Evolutionary conservation across 1,284 basidiomycete genomes (phyloP).

Genomic region (Ceratobasidium sp.): DNA sequence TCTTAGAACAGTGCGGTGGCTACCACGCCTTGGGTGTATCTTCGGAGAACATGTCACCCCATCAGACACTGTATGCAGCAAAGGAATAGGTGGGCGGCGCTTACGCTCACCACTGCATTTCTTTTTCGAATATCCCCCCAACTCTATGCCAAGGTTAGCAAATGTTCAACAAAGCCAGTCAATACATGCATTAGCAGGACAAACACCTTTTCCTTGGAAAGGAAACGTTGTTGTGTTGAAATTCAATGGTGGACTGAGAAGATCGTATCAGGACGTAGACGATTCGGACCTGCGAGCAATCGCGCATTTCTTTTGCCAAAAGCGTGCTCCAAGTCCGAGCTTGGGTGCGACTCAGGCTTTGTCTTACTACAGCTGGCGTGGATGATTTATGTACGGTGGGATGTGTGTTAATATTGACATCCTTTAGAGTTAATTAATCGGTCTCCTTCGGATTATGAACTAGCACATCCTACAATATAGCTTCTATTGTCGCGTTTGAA

Average conservation of each 20-base stretch:
- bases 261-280: not conserved
- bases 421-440: not conserved
- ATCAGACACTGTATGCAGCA: not conserved
- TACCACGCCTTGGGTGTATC: not conserved
- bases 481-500: too few species aligned
- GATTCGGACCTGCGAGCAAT: conserved; percentile 2
- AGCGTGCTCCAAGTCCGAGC: not conserved
- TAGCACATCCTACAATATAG: too few species aligned
- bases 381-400: not conserved
- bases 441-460: not conserved
- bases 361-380: not conserved
- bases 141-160: not conserved
- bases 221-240: conserved; percentile 3
- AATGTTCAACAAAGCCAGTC: not conserved
- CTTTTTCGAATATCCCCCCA: not conserved
- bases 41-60: not conserved
- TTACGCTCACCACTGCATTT: not conserved
- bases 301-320: not conserved
- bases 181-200: not conserved
- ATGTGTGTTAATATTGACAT: not conserved
- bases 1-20: not conserved
- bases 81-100: not conserved
- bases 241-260: not conserved
- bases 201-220: conserved; percentile 9
- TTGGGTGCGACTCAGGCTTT: not conserved